Base-by-base conservation (phyloP, 2,329 filamentous ascomycete species). In the Orbilia quercus region DNA sequence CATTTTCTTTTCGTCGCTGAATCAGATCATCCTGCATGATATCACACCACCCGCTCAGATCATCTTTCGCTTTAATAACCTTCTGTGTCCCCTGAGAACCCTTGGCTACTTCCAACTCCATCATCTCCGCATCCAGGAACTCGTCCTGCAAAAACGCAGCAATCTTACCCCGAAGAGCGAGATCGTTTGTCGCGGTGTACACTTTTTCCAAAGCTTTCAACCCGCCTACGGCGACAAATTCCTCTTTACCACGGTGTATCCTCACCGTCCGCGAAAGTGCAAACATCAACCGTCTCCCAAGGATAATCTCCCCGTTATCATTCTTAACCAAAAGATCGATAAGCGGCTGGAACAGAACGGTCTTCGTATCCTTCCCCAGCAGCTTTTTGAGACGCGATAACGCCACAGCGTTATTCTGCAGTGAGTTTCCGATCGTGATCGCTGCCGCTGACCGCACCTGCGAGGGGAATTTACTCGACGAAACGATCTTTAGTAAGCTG, bases 401-500 rank as follows among this genome's bases (percentile, higher is more conserved):
- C 0, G 88, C 87, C 6, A 84, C 84, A 12, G 86, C 85, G 79
- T 90, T 90, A 81, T 90, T 90, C 76, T 88, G 86, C 42, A 89
- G 77, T 1, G 87, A 82, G 6, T 84, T 84, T 1, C 85, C 84
- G 5, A 90, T 80, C 62, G 87, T 84, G 2, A 84, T 81, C 1
- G 87, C 85, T 1, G 88, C 87, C 80, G 71, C 84, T 82, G 75
- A 83, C 25, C 77, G 76, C 63, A 75, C 58, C 12, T 36, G 48
- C 36, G 72, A 25, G 38, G 64, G 79, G 36, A 67, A 77, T 65
- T 76, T 79, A 64, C 42, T 69, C 47, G 76, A 80, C 71, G 23
- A 75, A 25, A 80, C 80, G 79, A 87, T 84, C 38, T 88, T 81
- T 77, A 87, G 88, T 70, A 89, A 80, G 1, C 90, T 82, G 1